A percentile compares a stretch with the other conserved stretches of the same genome.
phyloP scores from a whole-genome alignment of 331 rosid species.

The Cydonia oblonga region DNA sequence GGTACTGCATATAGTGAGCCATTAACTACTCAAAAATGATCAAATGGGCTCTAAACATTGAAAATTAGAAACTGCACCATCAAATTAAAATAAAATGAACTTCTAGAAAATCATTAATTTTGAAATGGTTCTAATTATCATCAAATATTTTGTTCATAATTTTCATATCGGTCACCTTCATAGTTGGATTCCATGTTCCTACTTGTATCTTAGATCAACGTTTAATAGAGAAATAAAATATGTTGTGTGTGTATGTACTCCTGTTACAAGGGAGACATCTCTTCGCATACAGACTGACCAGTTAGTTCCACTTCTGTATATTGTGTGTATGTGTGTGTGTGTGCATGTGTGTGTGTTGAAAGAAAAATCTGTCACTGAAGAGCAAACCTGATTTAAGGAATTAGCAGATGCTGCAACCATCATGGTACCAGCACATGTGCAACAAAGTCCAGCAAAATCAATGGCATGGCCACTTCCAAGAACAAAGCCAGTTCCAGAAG shows the following conservation, averaged over 20 bases:
- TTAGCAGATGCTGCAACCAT: slow-evolving; percentile 97
- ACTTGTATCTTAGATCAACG: not conserved
- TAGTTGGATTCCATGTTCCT: not conserved
- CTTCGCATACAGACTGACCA: not conserved
- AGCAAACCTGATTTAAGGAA: slow-evolving; percentile 79
- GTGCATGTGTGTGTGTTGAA: not conserved
- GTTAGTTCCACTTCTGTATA: not conserved
- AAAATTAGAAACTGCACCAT: not conserved
- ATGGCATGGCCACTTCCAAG: slow-evolving; percentile 64
- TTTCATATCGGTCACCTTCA: not conserved
- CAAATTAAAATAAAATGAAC: not conserved
- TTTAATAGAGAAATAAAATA: not conserved
- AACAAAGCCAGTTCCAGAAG: slow-evolving; percentile 92
- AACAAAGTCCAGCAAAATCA: slow-evolving; percentile 55
- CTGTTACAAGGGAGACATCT: not conserved
- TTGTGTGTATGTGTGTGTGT: not conserved
- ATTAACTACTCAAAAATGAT: not conserved
- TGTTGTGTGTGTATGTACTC: not conserved
- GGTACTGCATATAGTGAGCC: not conserved
- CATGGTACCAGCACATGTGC: slow-evolving; percentile 91
- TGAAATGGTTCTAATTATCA: not conserved
- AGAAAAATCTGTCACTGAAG: not conserved
- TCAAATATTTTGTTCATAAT: not conserved
- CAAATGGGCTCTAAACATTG: not conserved
- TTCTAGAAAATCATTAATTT: not conserved